Evolutionary conservation across 805 yeast species (phyloP).

Genomic region (Myxozyma kluyveri): DNA sequence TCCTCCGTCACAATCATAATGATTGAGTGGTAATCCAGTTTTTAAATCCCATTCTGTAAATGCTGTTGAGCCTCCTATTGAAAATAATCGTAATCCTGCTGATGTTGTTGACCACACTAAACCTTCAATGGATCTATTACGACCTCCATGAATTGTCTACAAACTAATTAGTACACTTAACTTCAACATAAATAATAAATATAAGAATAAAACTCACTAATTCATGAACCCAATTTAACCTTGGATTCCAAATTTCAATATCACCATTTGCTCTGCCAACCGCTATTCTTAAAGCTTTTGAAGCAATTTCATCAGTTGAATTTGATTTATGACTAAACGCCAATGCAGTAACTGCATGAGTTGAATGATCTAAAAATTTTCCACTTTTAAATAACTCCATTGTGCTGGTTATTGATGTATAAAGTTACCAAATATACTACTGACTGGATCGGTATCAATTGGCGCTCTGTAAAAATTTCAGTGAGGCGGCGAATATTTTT

Average conservation of each 20-base stretch:
- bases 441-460: no score
- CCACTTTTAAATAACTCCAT: no score
- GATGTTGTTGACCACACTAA: conserved; percentile 67
- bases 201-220: conserved; percentile 4
- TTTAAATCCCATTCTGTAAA: conserved; percentile 88
- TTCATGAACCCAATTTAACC: conserved; percentile 75
- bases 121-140: conserved; percentile 84
- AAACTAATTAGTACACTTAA: not conserved
- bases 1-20: conserved; percentile 89
- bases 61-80: conserved; percentile 89
- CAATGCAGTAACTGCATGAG: conserved; percentile 77
- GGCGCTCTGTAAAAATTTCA: no score
- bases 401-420: no score
- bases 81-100: conserved; percentile 64
- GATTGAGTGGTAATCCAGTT: conserved; percentile 67
- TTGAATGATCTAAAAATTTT: conserved; percentile 83
- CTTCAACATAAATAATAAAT: conserved; percentile 31
- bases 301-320: conserved; percentile 45
- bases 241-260: conserved; percentile 93
- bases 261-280: conserved; percentile 93
- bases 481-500: no score
- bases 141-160: conserved; percentile 65
- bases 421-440: no score
- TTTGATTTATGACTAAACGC: conserved; percentile 56
- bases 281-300: conserved; percentile 68